phyloP scores from a whole-genome alignment of 73 alveolate genomes.

The Tetrahymena malaccensis region DNA sequence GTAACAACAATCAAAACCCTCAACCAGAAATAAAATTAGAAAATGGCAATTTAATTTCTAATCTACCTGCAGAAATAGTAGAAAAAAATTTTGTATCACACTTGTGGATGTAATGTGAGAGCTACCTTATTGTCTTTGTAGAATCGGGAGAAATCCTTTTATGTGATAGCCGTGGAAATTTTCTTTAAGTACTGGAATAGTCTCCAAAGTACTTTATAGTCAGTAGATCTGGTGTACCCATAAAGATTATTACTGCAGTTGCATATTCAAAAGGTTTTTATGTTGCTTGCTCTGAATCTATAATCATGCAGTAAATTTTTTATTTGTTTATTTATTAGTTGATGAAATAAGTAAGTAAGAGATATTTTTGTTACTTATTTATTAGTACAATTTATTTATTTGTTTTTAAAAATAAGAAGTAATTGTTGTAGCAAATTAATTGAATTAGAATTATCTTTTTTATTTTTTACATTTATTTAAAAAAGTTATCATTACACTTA shows the following conservation, averaged over 20 bases:
- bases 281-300: neutral
- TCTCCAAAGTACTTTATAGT: neutral
- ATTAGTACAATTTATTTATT: no score
- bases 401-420: no score
- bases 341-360: no score
- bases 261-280: neutral
- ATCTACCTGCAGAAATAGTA: neutral
- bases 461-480: neutral
- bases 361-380: no score
- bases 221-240: neutral
- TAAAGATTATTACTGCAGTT: neutral
- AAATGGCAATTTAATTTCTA: neutral
- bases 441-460: neutral
- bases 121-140: neutral
- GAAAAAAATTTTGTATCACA: neutral
- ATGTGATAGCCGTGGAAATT: neutral
- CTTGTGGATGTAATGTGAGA: neutral
- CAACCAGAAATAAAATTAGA: neutral
- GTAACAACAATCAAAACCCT: neutral
- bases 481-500: neutral
- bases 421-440: neutral
- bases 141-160: neutral
- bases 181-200: neutral
- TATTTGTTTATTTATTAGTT: no score
- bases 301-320: neutral